These are phyloP conservation scores for Cyphellophora attinorum DNA, from an alignment of 2,329 filamentous ascomycete genomes.

Conservation along the genomic window DNA sequence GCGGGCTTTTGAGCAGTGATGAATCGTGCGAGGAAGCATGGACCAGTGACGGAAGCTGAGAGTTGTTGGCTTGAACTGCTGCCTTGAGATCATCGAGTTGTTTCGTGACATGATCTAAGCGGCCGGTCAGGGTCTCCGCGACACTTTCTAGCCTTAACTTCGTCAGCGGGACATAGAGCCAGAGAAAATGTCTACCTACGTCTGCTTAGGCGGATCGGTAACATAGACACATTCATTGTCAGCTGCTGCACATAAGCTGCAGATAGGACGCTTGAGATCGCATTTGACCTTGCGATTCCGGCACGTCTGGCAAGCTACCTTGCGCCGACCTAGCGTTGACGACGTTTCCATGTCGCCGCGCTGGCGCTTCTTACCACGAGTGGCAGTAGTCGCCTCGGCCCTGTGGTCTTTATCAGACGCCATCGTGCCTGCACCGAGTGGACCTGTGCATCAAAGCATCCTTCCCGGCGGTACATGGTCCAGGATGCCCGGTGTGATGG, in stretches of 20 bases:
- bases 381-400: too few relatives aligned
- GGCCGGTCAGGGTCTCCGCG: conserved; percentile 4
- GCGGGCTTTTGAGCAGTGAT: not conserved
- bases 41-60: too few relatives aligned
- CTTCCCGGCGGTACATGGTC: too few relatives aligned
- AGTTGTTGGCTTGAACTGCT: not conserved
- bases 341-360: not conserved
- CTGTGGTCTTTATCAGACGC: too few relatives aligned
- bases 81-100: conserved; percentile 10
- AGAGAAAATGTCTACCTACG: conserved; percentile 1
- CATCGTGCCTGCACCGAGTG: too few relatives aligned
- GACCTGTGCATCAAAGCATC: too few relatives aligned
- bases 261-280: conserved; percentile 18
- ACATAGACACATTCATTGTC: conserved; percentile 18
- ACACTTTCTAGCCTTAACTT: conserved; percentile 2
- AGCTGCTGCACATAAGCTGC: conserved; percentile 14
- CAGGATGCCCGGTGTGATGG: too few relatives aligned
- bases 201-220: conserved; percentile 8
- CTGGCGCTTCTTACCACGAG: not conserved
- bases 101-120: conserved; percentile 8
- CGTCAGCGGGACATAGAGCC: conserved; percentile 7
- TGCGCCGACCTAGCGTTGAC: conserved; percentile 4
- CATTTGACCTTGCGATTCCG: conserved; percentile 21
- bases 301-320: conserved; percentile 20
- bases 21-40: conserved; percentile 4